Evolutionary conservation across 2,329 filamentous ascomycete species (phyloP), one percentile per base, ranked within the genome.

Genomic region (Cordyceps tenuipes): DNA sequence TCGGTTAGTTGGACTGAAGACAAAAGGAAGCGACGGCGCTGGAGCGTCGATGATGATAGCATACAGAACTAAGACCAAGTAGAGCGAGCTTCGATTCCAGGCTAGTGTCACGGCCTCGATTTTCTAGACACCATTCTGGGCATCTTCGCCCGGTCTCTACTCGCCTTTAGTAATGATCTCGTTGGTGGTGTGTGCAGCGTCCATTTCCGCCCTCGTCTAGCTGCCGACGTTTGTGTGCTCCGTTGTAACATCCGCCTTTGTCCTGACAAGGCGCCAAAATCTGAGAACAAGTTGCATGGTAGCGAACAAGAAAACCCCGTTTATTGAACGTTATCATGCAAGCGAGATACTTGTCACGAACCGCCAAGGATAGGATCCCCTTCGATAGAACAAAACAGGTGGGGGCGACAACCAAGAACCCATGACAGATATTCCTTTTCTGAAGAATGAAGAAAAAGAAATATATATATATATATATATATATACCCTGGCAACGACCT

Each of bases 41-140:
- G 8, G 34, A 36, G 34, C 10, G 13, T 36, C 12, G 12, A 12
- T 36, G 34, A 36, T 12, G 34, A 36, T 9, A 29, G 7, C 52
- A 29, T 46, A 55, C 39, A 55, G 52, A 9, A 55, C 26, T 15
- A 55, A 31, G 15, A 34, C 26, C 39, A 55, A n/a, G 41, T 55
- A 55, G 8, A 55, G 52, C 5, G 52, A 55, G 23, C 39, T 19
- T 34, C 52, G 21, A 26, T 39, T 55, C 52, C 52, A 55, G 31
- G 52, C 52, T 17, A 46, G 15, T 21, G 52, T 55, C 52, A 55
- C 52, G 39, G 52, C 52, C 26, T 55, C 52, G 19, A 55, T 46
- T 23, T 46, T 55, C 26, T 55, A 39, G 15, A 55, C 52, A 9
- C 52, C 52, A 46, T 34, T 55, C 23, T 46, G 52, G 19, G 41